Conservation (phyloP, 2,329 filamentous ascomycete species). For the Helminthosporium solani region DNA sequence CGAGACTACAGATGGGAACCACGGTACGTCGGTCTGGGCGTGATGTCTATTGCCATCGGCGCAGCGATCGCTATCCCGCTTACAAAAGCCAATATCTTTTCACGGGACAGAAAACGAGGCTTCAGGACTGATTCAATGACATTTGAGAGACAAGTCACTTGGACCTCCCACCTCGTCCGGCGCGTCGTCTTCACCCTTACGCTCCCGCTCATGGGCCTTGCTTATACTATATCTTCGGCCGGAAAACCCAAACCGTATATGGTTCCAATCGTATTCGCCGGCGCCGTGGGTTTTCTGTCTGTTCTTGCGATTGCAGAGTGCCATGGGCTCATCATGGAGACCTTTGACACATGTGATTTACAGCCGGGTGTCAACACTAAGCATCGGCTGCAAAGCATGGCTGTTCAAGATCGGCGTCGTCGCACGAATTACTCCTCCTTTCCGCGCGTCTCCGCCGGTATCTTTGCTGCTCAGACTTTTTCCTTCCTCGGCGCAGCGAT, state of each 20-base stretch:
- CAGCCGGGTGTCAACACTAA: constrained; percentile 66
- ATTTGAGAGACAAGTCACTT: constrained; percentile 62
- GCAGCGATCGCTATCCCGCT: constrained; percentile 70
- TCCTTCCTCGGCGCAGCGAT: constrained; percentile 69
- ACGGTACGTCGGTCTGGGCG: constrained; percentile 65
- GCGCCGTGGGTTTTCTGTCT: constrained; percentile 67
- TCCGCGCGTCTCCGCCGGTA: constrained; percentile 69
- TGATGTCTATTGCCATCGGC: constrained; percentile 66
- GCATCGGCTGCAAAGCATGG: constrained; percentile 50
- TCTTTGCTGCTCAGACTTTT: constrained; percentile 68
- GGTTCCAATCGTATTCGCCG: constrained; percentile 67
- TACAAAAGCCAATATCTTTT: constrained; percentile 70
- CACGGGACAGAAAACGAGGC: constrained; percentile 60
- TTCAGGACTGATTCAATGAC: constrained; percentile 67
- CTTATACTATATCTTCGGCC: constrained; percentile 66
- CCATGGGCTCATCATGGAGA: constrained; percentile 76
- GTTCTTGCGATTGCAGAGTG: constrained; percentile 75
- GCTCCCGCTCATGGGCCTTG: constrained; percentile 66
- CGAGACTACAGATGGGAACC: constrained; percentile 65
- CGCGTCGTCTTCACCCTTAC: constrained; percentile 66
- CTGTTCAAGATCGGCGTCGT: constrained; percentile 46
- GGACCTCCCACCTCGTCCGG: constrained; percentile 72
- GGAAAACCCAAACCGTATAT: constrained; percentile 60
- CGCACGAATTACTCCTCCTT: constrained; percentile 74
- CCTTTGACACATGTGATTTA: constrained; percentile 77